Evolutionary conservation across 2,329 filamentous ascomycete species (phyloP), one percentile per base, ranked within the genome.

Genomic region (Pseudogymnoascus sp.): DNA sequence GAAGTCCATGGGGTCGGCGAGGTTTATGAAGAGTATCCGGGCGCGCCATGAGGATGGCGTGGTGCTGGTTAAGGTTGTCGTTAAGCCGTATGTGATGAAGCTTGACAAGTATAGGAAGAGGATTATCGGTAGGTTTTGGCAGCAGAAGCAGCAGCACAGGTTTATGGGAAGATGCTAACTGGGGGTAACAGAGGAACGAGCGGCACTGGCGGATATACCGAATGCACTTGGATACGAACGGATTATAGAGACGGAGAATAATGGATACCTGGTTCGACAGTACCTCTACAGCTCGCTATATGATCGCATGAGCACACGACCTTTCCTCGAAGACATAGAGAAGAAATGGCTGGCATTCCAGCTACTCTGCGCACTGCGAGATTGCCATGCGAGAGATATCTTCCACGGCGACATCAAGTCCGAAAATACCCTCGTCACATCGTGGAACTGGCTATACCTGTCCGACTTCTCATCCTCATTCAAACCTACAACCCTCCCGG

Each of bases 271-370:
- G 17, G 90, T 97, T 62, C 88, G 94, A 60, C 95, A 97, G 75
- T 97, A 90, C 72, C 86, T 97, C 64, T 94, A 97, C 75, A 97
- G 89, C 78, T 97, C 94, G 24, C 82, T 99, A 4, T 99, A 99
- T 76, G 94, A 99, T 76, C 89, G 94, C 60, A 85, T 99, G 74
- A 96, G 94, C 75, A 99, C 94, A 7, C 86, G 95, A 6, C 95
- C 94, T 0, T 99, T 99, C 68, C 79, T 97, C 8, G 95, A 99
- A 74, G 90, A 96, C 66, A 94, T 99, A 66, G 94, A 99, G 75
- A 97, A 97, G 81, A 97, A 96, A 77, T 99, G 94, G 94, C 83
- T 99, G 59, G 90, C 93, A 0, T 99, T 96, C 69, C 94, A 99
- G 76, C 82, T 99, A 2, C 82, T 99, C 9, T 97, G 92, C 73